phyloP scores from a whole-genome alignment of 169 alveolate species.

The Cryptosporidium ryanae region DNA sequence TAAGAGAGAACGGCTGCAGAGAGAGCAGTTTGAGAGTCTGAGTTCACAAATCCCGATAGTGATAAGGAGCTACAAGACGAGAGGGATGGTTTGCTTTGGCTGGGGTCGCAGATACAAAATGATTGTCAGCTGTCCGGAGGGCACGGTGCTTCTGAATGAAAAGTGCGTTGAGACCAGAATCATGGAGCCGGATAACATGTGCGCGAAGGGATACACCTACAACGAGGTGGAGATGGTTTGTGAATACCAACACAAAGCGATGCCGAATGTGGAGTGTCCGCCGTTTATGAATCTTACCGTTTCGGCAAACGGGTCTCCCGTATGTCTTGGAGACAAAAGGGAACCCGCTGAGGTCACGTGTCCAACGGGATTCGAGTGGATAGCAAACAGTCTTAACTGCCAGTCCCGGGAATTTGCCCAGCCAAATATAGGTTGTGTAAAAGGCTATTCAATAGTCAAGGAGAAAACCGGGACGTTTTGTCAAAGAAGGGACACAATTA shows the following conservation, averaged over 20 bases:
- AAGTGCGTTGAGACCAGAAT: constrained; percentile 65
- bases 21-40: constrained; percentile 20
- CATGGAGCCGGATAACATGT: constrained; percentile 15
- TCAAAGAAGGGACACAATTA: constrained; percentile 30
- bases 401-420: constrained; percentile 50
- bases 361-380: constrained; percentile 68
- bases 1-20: neutral
- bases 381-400: constrained; percentile 44
- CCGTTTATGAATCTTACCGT: constrained; percentile 9
- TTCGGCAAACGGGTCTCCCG: constrained; percentile 35
- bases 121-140: constrained; percentile 73
- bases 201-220: constrained; percentile 44
- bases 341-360: constrained; percentile 58
- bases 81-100: constrained; percentile 74
- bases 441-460: constrained; percentile 40
- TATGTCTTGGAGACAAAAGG: constrained; percentile 41
- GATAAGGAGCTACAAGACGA: constrained; percentile 28
- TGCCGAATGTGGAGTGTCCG: constrained; percentile 60
- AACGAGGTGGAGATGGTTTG: constrained; percentile 33
- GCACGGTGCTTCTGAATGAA: constrained; percentile 36
- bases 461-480: constrained; percentile 50
- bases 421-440: constrained; percentile 46
- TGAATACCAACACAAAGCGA: constrained; percentile 11
- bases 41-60: constrained; percentile 51
- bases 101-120: constrained; percentile 71